phyloP scores from a whole-genome alignment of 208 protist genomes.

The Crithidia expoeki region DNA sequence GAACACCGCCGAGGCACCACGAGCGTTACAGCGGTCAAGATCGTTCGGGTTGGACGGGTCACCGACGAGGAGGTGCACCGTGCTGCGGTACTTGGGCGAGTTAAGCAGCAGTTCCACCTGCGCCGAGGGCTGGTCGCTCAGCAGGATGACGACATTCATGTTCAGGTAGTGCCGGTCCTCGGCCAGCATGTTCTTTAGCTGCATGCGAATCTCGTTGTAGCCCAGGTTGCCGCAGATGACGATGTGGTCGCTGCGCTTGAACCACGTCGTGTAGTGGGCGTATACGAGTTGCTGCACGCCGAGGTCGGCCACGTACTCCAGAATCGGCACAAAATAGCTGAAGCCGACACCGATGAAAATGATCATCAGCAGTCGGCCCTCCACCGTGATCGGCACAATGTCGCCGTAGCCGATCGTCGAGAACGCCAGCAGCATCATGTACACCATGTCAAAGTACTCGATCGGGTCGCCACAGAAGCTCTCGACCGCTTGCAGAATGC shows the following conservation, averaged over 20 bases:
- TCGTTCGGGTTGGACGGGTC: slow-evolving; percentile 29
- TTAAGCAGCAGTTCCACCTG: slow-evolving; percentile 42
- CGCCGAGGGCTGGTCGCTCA: slow-evolving; percentile 34
- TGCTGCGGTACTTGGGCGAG: slow-evolving; percentile 43
- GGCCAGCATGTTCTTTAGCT: slow-evolving; percentile 47
- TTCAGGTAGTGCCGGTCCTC: slow-evolving; percentile 37
- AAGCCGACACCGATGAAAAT: slow-evolving; percentile 43
- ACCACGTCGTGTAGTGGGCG: slow-evolving; percentile 37
- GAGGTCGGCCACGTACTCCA: slow-evolving; percentile 43
- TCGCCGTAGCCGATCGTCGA: slow-evolving; percentile 49
- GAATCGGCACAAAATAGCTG: slow-evolving; percentile 41
- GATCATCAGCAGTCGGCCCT: slow-evolving; percentile 38
- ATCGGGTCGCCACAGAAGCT: slow-evolving; percentile 42
- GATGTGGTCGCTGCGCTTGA: slow-evolving; percentile 42
- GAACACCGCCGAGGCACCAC: slow-evolving; percentile 45
- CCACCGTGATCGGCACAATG: slow-evolving; percentile 32
- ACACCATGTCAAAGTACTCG: slow-evolving; percentile 42
- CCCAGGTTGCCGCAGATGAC: slow-evolving; percentile 35
- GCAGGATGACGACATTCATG: slow-evolving; percentile 37
- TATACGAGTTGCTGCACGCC: slow-evolving; percentile 37
- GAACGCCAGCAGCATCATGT: slow-evolving; percentile 50
- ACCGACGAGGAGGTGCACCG: slow-evolving; percentile 36
- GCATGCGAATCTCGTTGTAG: slow-evolving; percentile 41
- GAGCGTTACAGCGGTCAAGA: slow-evolving; percentile 45
- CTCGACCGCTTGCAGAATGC: slow-evolving; percentile 42